Base-by-base conservation (phyloP, 192 early-diverging fungal genomes). In the Coemansia sp. region DNA sequence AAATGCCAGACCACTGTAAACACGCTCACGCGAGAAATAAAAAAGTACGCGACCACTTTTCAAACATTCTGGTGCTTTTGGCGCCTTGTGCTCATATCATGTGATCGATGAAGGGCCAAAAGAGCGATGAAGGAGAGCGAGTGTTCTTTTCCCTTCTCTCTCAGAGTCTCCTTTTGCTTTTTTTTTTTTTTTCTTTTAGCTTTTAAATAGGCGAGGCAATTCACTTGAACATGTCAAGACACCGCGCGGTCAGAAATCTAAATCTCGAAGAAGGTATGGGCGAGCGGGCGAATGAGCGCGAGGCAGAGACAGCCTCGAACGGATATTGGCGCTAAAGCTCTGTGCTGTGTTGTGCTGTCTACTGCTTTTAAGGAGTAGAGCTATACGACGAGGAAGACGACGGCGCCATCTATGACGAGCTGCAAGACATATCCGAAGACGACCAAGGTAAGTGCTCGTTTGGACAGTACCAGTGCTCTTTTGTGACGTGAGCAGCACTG, bases 381-480 rank as follows among this genome's bases (percentile, higher is more conserved):
- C 53, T 82, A 33, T 76, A 82, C 57, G 79, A 81, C 52, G 79
- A 76, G 6, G 74, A 47, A 13, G 74, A 65, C 18, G 71, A 58
- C 20, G 37, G 25, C 59, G 23, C 33, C 56, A 36, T 41, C 23
- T 76, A 70, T 50, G 79, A 82, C 37, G 74, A 82, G 58, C 57
- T 82, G 56, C 61, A 72, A 33, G 79, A 82, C 23, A 56, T 82
- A 61, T 73, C 79, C n/a, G 79, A 82, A 35, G 74, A 82, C 12
- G 74, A 82, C 53, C 59, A 64, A 35, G 37, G 73, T 66, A 76
- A 64, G 68, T 66, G 53, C 16, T 16, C 13, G 25, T 14, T 8
- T 26, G 26, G 11, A 12, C 53, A n/a, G 14, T 6, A 18, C 31
- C 6, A 4, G 50, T 3, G 50, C 11, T 3, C 14, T 31, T 23